Conservation (phyloP, 495 filamentous ascomycete species). For the Peziza echinospora region DNA sequence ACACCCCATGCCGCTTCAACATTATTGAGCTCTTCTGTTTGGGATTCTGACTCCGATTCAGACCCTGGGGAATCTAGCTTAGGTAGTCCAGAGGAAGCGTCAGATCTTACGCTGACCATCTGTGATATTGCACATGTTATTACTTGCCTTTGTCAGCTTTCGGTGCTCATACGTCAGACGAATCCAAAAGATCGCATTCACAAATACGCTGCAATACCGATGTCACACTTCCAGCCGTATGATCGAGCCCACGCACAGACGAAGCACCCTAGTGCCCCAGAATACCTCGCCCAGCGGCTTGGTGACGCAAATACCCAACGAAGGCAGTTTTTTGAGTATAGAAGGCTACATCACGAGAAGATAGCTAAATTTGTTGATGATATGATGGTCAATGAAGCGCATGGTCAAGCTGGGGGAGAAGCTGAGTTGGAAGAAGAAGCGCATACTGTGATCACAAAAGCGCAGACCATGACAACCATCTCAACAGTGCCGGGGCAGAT, state of each 20-base stretch:
- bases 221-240: constrained; percentile 19
- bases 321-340: not conserved
- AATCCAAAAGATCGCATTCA: constrained; percentile 16
- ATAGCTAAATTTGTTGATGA: too few relatives aligned
- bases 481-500: not conserved
- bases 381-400: not conserved
- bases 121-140: constrained; percentile 8
- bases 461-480: not conserved
- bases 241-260: constrained; percentile 19
- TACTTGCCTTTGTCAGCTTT: constrained; percentile 11
- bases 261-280: constrained; percentile 8
- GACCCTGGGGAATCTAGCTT: too few relatives aligned
- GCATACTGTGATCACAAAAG: not conserved
- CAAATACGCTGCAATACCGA: constrained; percentile 16
- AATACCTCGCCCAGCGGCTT: not conserved
- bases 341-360: not conserved
- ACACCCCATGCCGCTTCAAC: too few relatives aligned
- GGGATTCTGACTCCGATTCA: too few relatives aligned
- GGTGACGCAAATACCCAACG: not conserved
- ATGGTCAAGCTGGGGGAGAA: not conserved
- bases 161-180: constrained; percentile 12
- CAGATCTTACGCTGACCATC: too few relatives aligned
- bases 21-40: too few relatives aligned
- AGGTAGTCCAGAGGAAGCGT: too few relatives aligned
- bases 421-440: not conserved